Conservation (phyloP, 140 eudicot genomes). For the Ambrosia hybrid region DNA sequence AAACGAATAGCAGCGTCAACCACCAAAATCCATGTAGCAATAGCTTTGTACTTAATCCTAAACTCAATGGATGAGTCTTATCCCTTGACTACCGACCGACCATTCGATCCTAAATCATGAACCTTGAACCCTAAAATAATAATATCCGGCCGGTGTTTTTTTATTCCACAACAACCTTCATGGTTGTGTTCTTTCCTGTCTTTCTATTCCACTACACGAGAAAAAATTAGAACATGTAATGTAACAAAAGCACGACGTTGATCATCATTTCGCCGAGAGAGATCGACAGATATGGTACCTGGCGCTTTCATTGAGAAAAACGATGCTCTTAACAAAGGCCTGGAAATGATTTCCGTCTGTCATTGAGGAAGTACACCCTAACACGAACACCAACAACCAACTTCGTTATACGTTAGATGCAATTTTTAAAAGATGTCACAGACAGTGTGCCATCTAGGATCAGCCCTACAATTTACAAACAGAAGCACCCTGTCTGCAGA, state of each 20-base stretch:
- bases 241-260: not conserved
- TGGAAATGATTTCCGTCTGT: not conserved
- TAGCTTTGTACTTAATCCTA: not conserved
- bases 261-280: not conserved
- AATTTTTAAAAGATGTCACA: not conserved
- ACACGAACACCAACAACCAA: not conserved
- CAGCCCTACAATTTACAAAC: not conserved
- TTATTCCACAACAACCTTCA: not conserved
- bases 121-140: not conserved
- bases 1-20: too few species aligned
- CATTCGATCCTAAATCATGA: too few species aligned
- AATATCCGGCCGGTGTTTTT: not conserved
- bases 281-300: not conserved
- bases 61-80: not conserved
- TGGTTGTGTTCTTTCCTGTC: not conserved
- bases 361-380: slow-evolving; percentile 2
- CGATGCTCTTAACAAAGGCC: not conserved
- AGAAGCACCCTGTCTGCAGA: not conserved
- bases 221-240: not conserved
- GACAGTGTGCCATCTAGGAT: not conserved
- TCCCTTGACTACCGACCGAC: too few species aligned
- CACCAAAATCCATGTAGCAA: not conserved
- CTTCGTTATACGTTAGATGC: not conserved
- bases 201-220: not conserved
- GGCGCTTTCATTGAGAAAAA: not conserved